Base-by-base conservation (phyloP, 179 eudicot species). In the Spergularia azorica region DNA sequence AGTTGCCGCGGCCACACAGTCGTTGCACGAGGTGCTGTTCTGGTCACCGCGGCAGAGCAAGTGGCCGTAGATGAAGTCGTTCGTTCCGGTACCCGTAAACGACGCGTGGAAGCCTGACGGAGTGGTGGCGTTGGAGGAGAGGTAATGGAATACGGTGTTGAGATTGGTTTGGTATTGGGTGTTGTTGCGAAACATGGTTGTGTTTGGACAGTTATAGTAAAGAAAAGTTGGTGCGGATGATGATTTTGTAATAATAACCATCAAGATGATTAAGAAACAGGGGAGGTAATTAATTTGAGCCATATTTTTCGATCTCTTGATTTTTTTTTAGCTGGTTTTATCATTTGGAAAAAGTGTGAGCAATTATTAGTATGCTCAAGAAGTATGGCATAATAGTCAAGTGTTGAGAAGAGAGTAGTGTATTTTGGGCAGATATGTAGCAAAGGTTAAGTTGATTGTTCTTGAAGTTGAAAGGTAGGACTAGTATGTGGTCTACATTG, bases 1-100 rank as follows among this genome's bases (percentile, higher is more conserved):
- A 4, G 59, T 68, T 68, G 72, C 84, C 5, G 15, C 16, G 5
- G 18, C n/a, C 3, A 83, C 84, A 13, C 83, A 86, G 4, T 69
- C 79, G 9, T 70, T 48, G 36, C 86, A 86, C 0, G 50, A 4
- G 20, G 26, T 6, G 5, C 57, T 6, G 18, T 12, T 38, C 12
- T 55, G 60, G 56, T 86, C 83, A 11, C 79, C 83, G 3, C 83
- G 81, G 57, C 86, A 86, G 12, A 86, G 83, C 67, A 80, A 86
- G 81, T 80, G 83, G 58, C 88, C 82, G 39, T 75, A 71, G 2
- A 75, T 69, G 6, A 1, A 39, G 10, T 70, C 64, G 21, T 18
- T 56, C 7, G 18, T 41, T 1, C 56, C 21, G 46, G 20, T 43
- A 8, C 69, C 59, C 11, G 68, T 50, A 9, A 51, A 32, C 3